phyloP scores from a whole-genome alignment of 2,329 filamentous ascomycete species.

The Huntiella savannae region DNA sequence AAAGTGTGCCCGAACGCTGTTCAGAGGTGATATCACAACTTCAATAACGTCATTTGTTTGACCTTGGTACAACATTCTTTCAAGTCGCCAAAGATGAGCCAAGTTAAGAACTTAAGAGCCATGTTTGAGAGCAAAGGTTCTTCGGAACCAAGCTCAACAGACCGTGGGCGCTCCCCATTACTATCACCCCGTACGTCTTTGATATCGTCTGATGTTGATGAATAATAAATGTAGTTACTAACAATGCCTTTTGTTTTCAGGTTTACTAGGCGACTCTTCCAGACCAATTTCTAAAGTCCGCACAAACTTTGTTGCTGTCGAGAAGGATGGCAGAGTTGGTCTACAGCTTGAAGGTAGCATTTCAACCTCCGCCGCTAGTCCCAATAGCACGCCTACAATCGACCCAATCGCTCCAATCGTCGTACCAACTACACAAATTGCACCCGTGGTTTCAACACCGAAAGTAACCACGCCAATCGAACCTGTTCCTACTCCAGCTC shows the following conservation, averaged over 20 bases:
- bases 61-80: not conserved
- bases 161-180: slow-evolving; percentile 50
- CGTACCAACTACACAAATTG: too few species aligned
- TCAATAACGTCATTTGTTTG: not conserved
- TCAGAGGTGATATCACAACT: too few species aligned
- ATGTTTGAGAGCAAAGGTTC: slow-evolving; percentile 62
- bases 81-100: slow-evolving; percentile 33
- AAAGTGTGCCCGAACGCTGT: not conserved
- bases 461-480: slow-evolving; percentile 13
- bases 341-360: slow-evolving; percentile 26
- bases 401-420: too few species aligned
- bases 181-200: slow-evolving; percentile 23
- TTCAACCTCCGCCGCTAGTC: slow-evolving; percentile 18
- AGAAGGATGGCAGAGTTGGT: slow-evolving; percentile 41
- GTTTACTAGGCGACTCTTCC: slow-evolving; percentile 24
- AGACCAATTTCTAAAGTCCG: slow-evolving; percentile 56
- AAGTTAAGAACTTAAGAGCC: slow-evolving; percentile 56
- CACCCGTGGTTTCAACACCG: too few species aligned
- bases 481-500: not conserved
- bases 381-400: too few species aligned
- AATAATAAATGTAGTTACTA: slow-evolving; percentile 10
- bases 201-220: not conserved
- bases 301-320: slow-evolving; percentile 56
- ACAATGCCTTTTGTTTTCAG: not conserved
- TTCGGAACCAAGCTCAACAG: slow-evolving; percentile 30